Evolutionary conservation across 2,329 filamentous ascomycete genomes (phyloP), one percentile per base, ranked within the genome.

Genomic region (Aspergillus bombycis): DNA sequence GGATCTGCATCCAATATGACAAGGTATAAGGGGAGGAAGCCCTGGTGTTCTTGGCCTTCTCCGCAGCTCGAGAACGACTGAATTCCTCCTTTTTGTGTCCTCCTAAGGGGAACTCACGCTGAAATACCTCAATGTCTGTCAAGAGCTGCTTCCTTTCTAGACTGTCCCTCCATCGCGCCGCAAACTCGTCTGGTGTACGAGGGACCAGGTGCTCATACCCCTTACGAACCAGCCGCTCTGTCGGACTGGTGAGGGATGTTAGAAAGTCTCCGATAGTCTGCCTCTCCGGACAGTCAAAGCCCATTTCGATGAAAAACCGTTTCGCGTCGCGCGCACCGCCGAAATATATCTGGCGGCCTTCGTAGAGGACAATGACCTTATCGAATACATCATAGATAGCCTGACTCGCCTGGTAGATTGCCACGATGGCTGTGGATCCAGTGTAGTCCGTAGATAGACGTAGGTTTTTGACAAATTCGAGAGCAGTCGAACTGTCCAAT

Each of bases 21-120:
- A 97, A 81, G 0, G 92, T 96, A 76, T 90, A 97, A 0, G 93
- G 92, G 0, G 92, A 95, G 72, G 86, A 86, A 54, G 83, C 77
- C 3, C 91, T 89, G 58, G 78, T 77, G 3, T 63, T 50, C 61
- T 77, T 79, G 7, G 79, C 72, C 63, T 81, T 79, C 58, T 81
- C 75, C 14, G 77, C 74, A 23, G 71, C 73, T 26, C 79, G 73
- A 23, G 80, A 81, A 23, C 70, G 68, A 55, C 67, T 70, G 66
- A 80, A 81, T 23, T 73, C 67, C n/a, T 77, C 61, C 12, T 76
- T 59, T n/a, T 76, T 74, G 52, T 72, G 69, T 30, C 75, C 75
- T 19, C 73, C 75, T 5, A 77, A 60, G 0, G 77, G 78, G 58
- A 76, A 77, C 36, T 77, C 70, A 6, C 70, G 62, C 19, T 80